Evolutionary conservation across 2,329 filamentous ascomycete genomes (phyloP).

Genomic region (Fusarium virguliforme): DNA sequence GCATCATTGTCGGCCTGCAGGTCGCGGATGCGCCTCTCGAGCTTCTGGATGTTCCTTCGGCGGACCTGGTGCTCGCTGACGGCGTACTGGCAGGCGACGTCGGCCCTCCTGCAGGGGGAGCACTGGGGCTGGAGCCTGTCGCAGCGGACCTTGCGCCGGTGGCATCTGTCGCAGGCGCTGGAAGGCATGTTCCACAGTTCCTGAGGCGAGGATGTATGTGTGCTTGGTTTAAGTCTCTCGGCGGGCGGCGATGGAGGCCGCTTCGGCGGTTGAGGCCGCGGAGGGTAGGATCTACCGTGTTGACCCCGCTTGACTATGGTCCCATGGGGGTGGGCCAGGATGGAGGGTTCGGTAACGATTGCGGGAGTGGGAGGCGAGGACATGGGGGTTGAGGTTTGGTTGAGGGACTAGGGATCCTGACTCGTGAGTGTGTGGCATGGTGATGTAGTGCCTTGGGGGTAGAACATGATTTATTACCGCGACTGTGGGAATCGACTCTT

Average conservation of each 20-base stretch:
- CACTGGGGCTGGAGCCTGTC: slow-evolving; percentile 59
- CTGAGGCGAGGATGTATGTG: background rate
- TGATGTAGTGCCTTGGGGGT: no score
- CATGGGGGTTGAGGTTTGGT: slow-evolving; percentile 11
- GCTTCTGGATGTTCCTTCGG: slow-evolving; percentile 54
- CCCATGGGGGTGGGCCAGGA: slow-evolving; percentile 20
- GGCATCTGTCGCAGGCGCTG: slow-evolving; percentile 59
- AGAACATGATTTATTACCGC: no score
- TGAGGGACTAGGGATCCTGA: slow-evolving; percentile 32
- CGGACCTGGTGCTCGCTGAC: slow-evolving; percentile 52
- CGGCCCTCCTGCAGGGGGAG: slow-evolving; percentile 55
- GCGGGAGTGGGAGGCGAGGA: slow-evolving; percentile 10
- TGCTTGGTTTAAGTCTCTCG: background rate
- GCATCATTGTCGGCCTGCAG: slow-evolving; percentile 53
- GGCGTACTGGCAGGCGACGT: slow-evolving; percentile 56
- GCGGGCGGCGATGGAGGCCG: slow-evolving; percentile 32
- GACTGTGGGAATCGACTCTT: background rate
- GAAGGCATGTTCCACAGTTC: slow-evolving; percentile 30
- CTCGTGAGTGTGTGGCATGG: slow-evolving; percentile 20
- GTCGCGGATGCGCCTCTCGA: slow-evolving; percentile 56
- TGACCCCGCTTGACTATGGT: slow-evolving; percentile 35
- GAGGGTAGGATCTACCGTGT: slow-evolving; percentile 14
- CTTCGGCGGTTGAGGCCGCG: slow-evolving; percentile 42
- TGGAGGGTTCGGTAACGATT: slow-evolving; percentile 10
- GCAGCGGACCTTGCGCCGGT: slow-evolving; percentile 60